Evolutionary conservation across 2,329 filamentous ascomycete genomes (phyloP).

Genomic region (Ophiostoma australiae): DNA sequence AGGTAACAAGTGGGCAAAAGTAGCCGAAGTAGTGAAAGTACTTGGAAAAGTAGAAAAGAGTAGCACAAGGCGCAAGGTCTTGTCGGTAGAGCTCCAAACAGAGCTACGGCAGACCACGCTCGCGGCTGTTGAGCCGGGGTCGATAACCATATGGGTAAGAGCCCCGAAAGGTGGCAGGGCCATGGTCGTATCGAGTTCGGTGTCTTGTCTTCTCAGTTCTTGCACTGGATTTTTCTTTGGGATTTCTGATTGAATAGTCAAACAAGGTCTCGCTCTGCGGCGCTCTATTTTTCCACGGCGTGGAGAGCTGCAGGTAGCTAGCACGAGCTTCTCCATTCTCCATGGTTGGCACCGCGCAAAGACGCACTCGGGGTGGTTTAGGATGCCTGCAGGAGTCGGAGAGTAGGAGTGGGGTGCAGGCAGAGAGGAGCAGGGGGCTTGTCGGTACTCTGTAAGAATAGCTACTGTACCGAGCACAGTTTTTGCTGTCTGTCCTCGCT

Average conservation of each 20-base stretch:
- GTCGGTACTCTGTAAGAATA: background rate
- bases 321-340: background rate
- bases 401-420: background rate
- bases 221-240: too few species aligned
- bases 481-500: background rate
- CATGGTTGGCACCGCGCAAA: background rate
- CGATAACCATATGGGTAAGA: constrained; percentile 6
- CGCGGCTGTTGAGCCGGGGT: background rate
- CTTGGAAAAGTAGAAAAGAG: background rate
- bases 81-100: constrained; percentile 9
- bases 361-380: constrained; percentile 1
- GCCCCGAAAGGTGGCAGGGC: constrained; percentile 2
- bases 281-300: background rate
- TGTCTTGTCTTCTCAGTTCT: background rate
- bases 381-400: background rate
- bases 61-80: background rate
- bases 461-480: too few species aligned
- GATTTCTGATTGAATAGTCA: background rate
- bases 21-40: background rate
- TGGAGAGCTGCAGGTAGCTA: background rate
- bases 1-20: background rate
- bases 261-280: background rate
- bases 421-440: background rate
- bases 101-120: background rate
- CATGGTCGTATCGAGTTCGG: background rate